Evolutionary conservation across 2,329 filamentous ascomycete genomes (phyloP).

Genomic region (Paecilomyces sp.): DNA sequence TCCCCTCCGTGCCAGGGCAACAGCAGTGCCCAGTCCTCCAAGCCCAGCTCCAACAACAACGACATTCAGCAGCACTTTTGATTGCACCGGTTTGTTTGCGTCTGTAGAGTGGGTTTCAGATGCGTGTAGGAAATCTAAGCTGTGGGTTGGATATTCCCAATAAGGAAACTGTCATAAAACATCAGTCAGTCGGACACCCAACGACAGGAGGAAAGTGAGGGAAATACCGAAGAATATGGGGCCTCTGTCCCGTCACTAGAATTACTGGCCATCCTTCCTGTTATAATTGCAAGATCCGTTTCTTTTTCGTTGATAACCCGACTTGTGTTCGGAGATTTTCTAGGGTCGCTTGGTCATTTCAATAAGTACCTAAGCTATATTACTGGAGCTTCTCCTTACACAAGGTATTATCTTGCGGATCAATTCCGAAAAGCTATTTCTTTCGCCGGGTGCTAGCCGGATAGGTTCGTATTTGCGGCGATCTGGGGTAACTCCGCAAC

Average conservation of each 20-base stretch:
- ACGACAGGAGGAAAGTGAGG: background rate
- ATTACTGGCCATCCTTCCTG: background rate
- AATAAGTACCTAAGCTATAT: background rate
- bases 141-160: background rate
- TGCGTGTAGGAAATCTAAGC: background rate
- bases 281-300: background rate
- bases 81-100: background rate
- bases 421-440: background rate
- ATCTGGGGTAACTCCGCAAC: background rate
- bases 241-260: background rate
- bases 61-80: constrained; percentile 10
- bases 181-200: background rate
- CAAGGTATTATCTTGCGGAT: background rate
- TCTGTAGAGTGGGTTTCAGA: background rate
- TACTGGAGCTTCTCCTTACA: background rate
- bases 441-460: background rate
- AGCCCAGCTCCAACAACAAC: constrained; percentile 25
- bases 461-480: background rate
- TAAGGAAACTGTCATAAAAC: background rate
- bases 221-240: background rate
- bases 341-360: background rate
- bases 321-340: background rate
- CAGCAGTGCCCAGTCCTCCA: constrained; percentile 20
- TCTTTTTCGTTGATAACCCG: background rate
- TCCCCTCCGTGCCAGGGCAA: constrained; percentile 16